A percentile compares a stretch with the other conserved stretches of the same genome.
phyloP scores from a whole-genome alignment of 352 stramenopile genomes.

The Thraustotheca clavata region DNA sequence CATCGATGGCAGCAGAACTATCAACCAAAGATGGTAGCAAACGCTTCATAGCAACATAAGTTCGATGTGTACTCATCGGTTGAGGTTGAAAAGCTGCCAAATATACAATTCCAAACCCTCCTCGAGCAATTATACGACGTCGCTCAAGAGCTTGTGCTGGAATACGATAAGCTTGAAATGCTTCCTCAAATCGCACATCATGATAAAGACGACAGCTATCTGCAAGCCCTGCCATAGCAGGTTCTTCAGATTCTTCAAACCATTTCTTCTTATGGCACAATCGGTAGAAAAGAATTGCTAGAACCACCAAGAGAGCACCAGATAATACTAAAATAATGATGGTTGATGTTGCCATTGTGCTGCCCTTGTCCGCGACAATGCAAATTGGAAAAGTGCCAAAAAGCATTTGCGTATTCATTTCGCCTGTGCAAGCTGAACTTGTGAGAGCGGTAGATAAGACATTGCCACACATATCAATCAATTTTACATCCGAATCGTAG shows the following conservation, averaged over 20 bases:
- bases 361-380: not conserved
- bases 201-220: constrained; percentile 12
- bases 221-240: not conserved
- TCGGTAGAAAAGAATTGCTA: not conserved
- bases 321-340: not conserved
- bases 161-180: constrained; percentile 15
- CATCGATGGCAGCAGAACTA: not conserved
- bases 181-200: constrained; percentile 19
- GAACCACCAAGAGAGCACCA: not conserved
- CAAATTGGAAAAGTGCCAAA: constrained; percentile 21
- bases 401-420: not conserved
- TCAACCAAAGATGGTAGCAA: constrained; percentile 10
- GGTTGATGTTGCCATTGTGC: not conserved
- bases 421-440: not conserved
- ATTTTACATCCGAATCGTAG: not conserved
- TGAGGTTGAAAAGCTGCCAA: not conserved
- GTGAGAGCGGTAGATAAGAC: not conserved
- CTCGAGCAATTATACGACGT: constrained; percentile 11
- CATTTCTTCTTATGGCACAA: not conserved
- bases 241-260: not conserved
- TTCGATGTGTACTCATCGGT: not conserved
- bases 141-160: constrained; percentile 12
- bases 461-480: not conserved
- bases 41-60: constrained; percentile 15
- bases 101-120: constrained; percentile 22